A percentile compares a stretch with the other conserved stretches of the same genome.
Conservation (phyloP, 1,139 yeast genomes). For the Scheffersomyces cryptocercus region DNA sequence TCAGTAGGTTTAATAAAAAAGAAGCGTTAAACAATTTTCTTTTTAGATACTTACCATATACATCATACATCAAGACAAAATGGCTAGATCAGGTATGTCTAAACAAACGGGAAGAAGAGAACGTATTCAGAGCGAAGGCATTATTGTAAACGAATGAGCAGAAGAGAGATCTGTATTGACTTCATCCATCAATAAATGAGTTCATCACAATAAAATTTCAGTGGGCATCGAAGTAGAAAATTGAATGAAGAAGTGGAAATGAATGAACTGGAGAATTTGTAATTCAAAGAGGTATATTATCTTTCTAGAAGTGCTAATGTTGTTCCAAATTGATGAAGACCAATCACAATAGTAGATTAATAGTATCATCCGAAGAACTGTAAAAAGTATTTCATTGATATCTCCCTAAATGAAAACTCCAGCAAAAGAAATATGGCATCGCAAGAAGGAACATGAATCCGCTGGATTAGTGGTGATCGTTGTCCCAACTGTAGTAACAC, state of each 20-base stretch:
- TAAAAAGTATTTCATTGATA: neutral
- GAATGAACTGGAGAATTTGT: too few relatives aligned
- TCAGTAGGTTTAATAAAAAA: conserved; percentile 8
- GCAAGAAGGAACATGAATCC: neutral
- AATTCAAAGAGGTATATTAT: too few relatives aligned
- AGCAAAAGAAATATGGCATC: neutral
- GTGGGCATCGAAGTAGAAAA: too few relatives aligned
- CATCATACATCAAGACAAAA: conserved; percentile 25
- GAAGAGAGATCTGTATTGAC: too few relatives aligned
- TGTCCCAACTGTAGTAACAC: too few relatives aligned
- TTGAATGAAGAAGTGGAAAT: too few relatives aligned
- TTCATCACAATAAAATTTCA: too few relatives aligned
- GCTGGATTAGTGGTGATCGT: neutral
- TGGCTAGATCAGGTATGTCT: conserved; percentile 69
- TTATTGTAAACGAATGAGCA: too few relatives aligned
- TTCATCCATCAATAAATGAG: too few relatives aligned
- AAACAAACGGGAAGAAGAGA: neutral
- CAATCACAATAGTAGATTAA: neutral
- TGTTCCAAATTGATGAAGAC: neutral
- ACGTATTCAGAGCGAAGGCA: too few relatives aligned
- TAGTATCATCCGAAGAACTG: neutral
- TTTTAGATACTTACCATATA: conserved; percentile 12
- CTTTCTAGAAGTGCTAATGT: too few relatives aligned
- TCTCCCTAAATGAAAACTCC: neutral
- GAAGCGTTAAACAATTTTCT: conserved; percentile 10